These are phyloP conservation scores for Chrysoporthe austroafricana DNA, from an alignment of 2,329 filamentous ascomycete genomes.

Conservation along the genomic window DNA sequence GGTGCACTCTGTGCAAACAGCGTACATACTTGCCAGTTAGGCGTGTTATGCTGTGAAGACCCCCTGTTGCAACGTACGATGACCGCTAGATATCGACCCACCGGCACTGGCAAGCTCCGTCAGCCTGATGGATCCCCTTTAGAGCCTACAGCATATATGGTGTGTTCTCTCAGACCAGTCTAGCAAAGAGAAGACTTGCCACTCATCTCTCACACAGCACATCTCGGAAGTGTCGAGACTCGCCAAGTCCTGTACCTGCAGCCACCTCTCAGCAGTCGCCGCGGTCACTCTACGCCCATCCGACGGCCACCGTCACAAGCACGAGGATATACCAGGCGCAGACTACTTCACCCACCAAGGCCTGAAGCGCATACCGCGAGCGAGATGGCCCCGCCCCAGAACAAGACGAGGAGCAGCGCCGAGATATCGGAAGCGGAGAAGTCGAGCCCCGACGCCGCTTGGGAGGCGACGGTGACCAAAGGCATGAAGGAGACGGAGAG, in stretches of 20 bases:
- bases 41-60: background rate
- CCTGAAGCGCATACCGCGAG: background rate
- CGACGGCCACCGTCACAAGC: background rate
- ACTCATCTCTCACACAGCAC: background rate
- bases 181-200: background rate
- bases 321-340: background rate
- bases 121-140: background rate
- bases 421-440: slow-evolving; percentile 26
- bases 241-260: background rate
- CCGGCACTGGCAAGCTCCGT: background rate
- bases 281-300: background rate
- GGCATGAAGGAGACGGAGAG: slow-evolving; percentile 28
- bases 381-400: slow-evolving; percentile 6
- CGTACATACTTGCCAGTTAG: background rate
- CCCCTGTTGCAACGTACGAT: slow-evolving; percentile 6
- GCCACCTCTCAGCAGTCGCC: background rate
- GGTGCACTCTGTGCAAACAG: background rate
- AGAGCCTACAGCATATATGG: background rate
- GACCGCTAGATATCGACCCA: background rate
- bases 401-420: slow-evolving; percentile 15
- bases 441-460: slow-evolving; percentile 17
- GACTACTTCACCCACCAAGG: background rate
- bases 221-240: background rate
- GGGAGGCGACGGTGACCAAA: slow-evolving; percentile 27
- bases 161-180: background rate